These are phyloP conservation scores for Ilex asprella DNA, from an alignment of 257 asterid species.

Conservation along the genomic window DNA sequence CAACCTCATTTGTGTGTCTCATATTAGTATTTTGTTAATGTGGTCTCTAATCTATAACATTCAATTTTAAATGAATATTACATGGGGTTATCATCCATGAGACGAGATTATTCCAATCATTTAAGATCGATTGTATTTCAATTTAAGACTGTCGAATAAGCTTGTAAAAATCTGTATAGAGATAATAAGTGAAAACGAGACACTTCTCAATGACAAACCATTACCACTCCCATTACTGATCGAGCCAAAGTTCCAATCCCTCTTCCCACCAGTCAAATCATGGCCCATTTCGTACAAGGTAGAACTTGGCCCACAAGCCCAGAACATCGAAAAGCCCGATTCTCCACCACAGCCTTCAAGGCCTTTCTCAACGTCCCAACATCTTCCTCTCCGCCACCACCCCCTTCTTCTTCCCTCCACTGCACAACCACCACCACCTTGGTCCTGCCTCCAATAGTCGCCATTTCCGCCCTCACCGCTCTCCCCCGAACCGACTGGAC, in stretches of 20 bases:
- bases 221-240: no score
- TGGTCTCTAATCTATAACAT: no score
- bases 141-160: no score
- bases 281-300: neutral
- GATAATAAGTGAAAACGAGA: no score
- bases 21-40: no score
- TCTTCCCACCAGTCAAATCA: neutral
- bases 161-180: no score
- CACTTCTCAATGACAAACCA: no score
- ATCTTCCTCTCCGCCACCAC: constrained; percentile 14
- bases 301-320: constrained; percentile 10
- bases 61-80: no score
- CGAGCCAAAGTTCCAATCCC: neutral
- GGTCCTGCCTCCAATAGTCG: constrained; percentile 34
- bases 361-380: constrained; percentile 20
- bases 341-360: constrained; percentile 28
- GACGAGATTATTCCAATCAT: no score
- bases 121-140: no score
- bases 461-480: constrained; percentile 35
- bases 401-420: constrained; percentile 10
- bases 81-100: no score
- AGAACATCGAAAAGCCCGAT: constrained; percentile 16
- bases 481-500: constrained; percentile 16
- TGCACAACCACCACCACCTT: constrained; percentile 36
- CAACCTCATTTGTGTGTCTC: no score